Base-by-base conservation (phyloP, 345 rosid species). In the Gynandropsis gynandra region DNA sequence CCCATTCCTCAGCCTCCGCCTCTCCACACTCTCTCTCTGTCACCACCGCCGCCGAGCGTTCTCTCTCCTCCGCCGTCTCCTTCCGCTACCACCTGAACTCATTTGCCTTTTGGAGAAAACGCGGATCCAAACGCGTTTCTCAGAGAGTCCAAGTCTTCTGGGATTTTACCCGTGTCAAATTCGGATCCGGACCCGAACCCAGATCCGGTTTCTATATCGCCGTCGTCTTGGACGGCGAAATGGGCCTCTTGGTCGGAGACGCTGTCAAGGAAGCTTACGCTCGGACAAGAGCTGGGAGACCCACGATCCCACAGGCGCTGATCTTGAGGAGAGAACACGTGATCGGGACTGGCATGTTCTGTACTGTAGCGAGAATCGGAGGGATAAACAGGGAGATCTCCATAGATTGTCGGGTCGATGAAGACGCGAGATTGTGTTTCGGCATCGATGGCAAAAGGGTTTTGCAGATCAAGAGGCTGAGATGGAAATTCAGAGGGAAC, bases 401-500 rank as follows among this genome's bases (percentile, higher is more conserved):
- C 1, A 74, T 92, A 7, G 94, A 83, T 58, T 92, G 88, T 37
- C 67, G 72, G 1, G 66, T 68, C 8, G 76, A 73, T 37, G 80
- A 68, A 18, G 94, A 85, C 17, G 89, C 80, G 6, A 77, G 54
- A 69, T 76, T 92, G 32, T 67, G 73, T 44, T 72, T 92, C 32
- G 62, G 70, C 51, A 73, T 92, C 5, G 97, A 92, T 39, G 48
- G 62, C 48, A 41, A 60, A 27, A 75, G 50, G 68, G 95, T 92
- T 10, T 57, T 92, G 60, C 76, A 64, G 64, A 69, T 92, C 12
- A 92, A 87, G 71, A 50, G 84, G 18, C 58, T 92, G 31, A 80
- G 79, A 69, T 92, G 98, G 98, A 92, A 92, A 66, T 92, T 92
- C 21, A 62, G 98, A 35, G 98, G 98, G 10, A 92, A 75, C 29